These are phyloP conservation scores for Sonneratia caseolaris DNA, from an alignment of 345 rosid species.

Conservation along the genomic window DNA sequence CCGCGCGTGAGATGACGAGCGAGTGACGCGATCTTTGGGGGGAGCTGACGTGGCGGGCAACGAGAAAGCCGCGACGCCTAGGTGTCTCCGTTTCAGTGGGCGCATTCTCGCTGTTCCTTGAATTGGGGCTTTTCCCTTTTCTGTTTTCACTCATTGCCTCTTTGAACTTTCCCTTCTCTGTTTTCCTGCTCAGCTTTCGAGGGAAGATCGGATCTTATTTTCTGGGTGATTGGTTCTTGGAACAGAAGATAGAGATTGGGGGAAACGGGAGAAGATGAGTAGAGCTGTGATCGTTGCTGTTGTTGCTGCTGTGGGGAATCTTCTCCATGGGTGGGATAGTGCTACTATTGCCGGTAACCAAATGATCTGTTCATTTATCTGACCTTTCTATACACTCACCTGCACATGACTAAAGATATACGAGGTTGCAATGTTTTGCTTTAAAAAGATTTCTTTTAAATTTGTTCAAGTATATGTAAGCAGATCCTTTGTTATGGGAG, in stretches of 20 bases:
- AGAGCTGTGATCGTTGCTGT: conserved; percentile 87
- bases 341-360: conserved; percentile 88
- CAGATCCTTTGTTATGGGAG: too few species aligned
- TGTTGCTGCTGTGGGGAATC: conserved; percentile 85
- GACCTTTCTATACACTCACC: background rate
- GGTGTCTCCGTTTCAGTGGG: background rate
- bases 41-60: conserved; percentile 1
- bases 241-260: background rate
- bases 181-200: background rate
- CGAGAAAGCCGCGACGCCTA: conserved; percentile 4
- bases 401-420: too few species aligned
- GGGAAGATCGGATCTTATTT: background rate
- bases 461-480: background rate
- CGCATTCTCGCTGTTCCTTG: background rate
- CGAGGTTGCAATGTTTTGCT: background rate
- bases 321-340: conserved; percentile 99
- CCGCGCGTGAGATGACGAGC: background rate
- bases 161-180: background rate
- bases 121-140: background rate
- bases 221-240: background rate
- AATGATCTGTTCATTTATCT: background rate
- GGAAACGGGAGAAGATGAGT: conserved; percentile 34
- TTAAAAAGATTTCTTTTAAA: background rate
- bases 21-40: background rate
- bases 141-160: background rate